These are phyloP conservation scores for Ascoidea asiatica DNA, from an alignment of 805 yeast genomes.

Conservation along the genomic window DNA sequence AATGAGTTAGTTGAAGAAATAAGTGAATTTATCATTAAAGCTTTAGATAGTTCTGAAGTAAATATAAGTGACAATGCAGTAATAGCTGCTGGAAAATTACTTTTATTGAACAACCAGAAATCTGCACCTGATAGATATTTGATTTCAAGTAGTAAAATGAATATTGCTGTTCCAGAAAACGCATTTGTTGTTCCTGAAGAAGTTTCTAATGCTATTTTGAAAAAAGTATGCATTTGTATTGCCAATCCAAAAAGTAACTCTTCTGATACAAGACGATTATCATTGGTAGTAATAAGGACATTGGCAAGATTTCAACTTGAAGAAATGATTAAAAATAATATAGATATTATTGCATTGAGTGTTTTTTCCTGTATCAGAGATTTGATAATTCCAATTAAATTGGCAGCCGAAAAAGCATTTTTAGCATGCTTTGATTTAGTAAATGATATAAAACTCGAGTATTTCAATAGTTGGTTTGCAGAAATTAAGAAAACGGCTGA, in stretches of 20 bases:
- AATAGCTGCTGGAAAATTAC: constrained; percentile 69
- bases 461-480: constrained; percentile 55
- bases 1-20: constrained; percentile 37
- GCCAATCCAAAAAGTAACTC: constrained; percentile 48
- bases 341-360: constrained; percentile 50
- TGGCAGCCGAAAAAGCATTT: constrained; percentile 89
- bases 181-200: constrained; percentile 30
- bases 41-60: constrained; percentile 27
- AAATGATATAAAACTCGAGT: constrained; percentile 40
- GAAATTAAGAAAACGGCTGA: constrained; percentile 19
- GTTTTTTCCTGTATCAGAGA: constrained; percentile 79
- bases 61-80: constrained; percentile 65
- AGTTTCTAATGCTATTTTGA: constrained; percentile 27
- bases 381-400: constrained; percentile 76
- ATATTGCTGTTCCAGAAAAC: constrained; percentile 13
- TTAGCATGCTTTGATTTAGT: constrained; percentile 59
- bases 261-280: constrained; percentile 63
- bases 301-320: constrained; percentile 49
- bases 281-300: constrained; percentile 67
- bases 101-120: constrained; percentile 36
- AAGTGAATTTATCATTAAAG: constrained; percentile 31
- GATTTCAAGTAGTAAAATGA: constrained; percentile 9
- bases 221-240: constrained; percentile 34
- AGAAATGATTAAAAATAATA: constrained; percentile 34
- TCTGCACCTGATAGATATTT: constrained; percentile 19